Evolutionary conservation across 768 basidiomycete genomes (phyloP).

Genomic region (Lyophyllum semitale): DNA sequence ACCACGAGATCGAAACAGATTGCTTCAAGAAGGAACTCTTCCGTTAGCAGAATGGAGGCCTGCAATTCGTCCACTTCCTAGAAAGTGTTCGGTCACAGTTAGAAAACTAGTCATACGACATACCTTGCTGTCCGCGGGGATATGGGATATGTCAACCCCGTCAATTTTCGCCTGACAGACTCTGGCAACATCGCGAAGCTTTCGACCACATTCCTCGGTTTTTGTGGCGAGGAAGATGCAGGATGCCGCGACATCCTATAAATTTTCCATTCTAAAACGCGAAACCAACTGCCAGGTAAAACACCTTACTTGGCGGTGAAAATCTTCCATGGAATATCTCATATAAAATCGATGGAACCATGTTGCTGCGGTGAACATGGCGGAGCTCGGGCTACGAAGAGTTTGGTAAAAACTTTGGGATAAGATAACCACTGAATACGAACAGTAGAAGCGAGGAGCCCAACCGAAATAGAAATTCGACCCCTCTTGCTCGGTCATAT

Average conservation of each 20-base stretch:
- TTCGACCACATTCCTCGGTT: slow-evolving; percentile 86
- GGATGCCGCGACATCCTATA: slow-evolving; percentile 79
- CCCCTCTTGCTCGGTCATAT: slow-evolving; percentile 77
- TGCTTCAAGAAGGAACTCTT: slow-evolving; percentile 79
- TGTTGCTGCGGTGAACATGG: slow-evolving; percentile 84
- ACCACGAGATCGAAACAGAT: slow-evolving; percentile 87
- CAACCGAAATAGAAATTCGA: slow-evolving; percentile 84
- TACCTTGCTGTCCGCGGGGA: slow-evolving; percentile 69
- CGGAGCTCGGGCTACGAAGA: slow-evolving; percentile 66
- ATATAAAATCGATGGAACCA: slow-evolving; percentile 94
- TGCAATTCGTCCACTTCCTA: slow-evolving; percentile 81
- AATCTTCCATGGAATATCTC: slow-evolving; percentile 82
- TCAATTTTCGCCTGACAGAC: slow-evolving; percentile 72
- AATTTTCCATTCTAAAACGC: slow-evolving; percentile 12
- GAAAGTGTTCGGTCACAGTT: slow-evolving; percentile 8
- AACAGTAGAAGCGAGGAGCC: slow-evolving; percentile 78
- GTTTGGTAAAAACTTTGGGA: slow-evolving; percentile 13
- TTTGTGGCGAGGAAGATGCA: slow-evolving; percentile 92
- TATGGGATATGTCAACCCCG: slow-evolving; percentile 53
- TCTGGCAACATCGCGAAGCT: slow-evolving; percentile 81
- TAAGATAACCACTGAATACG: slow-evolving; percentile 31
- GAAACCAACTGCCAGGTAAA: slow-evolving; percentile 2
- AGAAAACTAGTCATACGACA: slow-evolving; percentile 15
- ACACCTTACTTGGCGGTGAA: slow-evolving; percentile 70
- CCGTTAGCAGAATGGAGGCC: slow-evolving; percentile 66